These are phyloP conservation scores for Citeromyces siamensis DNA, from an alignment of 1,139 yeast genomes.

Conservation along the genomic window DNA sequence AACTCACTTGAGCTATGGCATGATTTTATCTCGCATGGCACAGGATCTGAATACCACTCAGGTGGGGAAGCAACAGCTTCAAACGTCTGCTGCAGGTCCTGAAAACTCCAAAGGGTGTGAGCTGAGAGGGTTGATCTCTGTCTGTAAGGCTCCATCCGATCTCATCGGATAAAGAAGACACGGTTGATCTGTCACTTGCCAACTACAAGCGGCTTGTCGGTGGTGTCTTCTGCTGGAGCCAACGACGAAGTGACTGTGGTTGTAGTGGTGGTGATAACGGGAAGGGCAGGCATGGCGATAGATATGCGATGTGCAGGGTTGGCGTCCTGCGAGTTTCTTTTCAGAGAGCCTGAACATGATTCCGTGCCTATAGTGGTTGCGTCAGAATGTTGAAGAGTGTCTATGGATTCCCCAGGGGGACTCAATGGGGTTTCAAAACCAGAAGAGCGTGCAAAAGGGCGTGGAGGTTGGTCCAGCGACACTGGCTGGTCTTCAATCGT, in stretches of 20 bases:
- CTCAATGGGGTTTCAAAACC: not conserved
- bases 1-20: too few species aligned
- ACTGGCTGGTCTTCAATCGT: not conserved
- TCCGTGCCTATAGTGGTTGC: not conserved
- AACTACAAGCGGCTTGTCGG: too few species aligned
- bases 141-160: too few species aligned
- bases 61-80: too few species aligned
- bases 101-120: too few species aligned
- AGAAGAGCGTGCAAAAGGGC: conserved; percentile 9
- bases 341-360: not conserved
- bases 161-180: too few species aligned
- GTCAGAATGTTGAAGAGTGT: conserved; percentile 2
- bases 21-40: too few species aligned
- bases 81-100: too few species aligned
- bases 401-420: not conserved
- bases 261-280: conserved; percentile 20
- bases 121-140: too few species aligned
- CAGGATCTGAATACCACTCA: too few species aligned
- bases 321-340: conserved; percentile 1
- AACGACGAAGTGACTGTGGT: conserved; percentile 15
- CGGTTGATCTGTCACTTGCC: not conserved
- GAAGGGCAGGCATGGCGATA: conserved; percentile 19
- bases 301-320: conserved; percentile 16
- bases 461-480: conserved; percentile 10
- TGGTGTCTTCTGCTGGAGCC: conserved; percentile 5